A percentile compares a stretch with the other conserved stretches of the same genome.
These are phyloP conservation scores for Circinella umbellata DNA, from an alignment of 371 early-diverging fungal species.

Conservation along the genomic window DNA sequence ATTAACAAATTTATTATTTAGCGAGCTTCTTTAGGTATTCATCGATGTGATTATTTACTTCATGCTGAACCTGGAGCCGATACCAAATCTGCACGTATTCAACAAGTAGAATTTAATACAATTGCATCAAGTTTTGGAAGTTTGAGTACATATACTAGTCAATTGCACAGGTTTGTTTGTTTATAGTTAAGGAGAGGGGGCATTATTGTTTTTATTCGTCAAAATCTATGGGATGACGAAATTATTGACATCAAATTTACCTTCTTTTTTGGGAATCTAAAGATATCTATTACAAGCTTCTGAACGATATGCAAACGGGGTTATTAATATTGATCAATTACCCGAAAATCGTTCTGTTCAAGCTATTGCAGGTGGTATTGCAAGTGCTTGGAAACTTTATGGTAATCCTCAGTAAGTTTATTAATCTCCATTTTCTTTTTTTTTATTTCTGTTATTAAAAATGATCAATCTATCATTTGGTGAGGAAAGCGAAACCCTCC, in stretches of 20 bases:
- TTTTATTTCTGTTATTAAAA: no score
- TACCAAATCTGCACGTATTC: conserved; percentile 54
- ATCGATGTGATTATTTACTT: conserved; percentile 95
- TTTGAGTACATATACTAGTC: conserved; percentile 76
- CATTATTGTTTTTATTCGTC: no score
- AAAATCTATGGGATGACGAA: not conserved
- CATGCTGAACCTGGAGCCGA: conserved; percentile 60
- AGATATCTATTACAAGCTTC: conserved; percentile 66
- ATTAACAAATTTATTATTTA: conserved; percentile 21
- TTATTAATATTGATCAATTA: conserved; percentile 57
- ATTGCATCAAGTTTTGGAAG: conserved; percentile 91
- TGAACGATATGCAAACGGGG: conserved; percentile 52
- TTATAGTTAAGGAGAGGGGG: no score
- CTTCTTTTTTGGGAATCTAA: not conserved
- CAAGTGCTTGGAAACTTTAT: conserved; percentile 82
- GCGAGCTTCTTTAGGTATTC: conserved; percentile 80
- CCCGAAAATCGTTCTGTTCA: conserved; percentile 76
- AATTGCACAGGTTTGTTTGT: conserved; percentile 75
- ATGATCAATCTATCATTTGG: not conserved
- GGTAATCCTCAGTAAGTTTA: conserved; percentile 65
- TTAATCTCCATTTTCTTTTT: no score
- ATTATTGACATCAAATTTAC: not conserved
- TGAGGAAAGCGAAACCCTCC: no score
- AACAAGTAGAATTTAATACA: conserved; percentile 98
- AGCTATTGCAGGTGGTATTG: conserved; percentile 81